Evolutionary conservation across 129 eudicot genomes (phyloP).

Genomic region (Kitagawia praeruptora): DNA sequence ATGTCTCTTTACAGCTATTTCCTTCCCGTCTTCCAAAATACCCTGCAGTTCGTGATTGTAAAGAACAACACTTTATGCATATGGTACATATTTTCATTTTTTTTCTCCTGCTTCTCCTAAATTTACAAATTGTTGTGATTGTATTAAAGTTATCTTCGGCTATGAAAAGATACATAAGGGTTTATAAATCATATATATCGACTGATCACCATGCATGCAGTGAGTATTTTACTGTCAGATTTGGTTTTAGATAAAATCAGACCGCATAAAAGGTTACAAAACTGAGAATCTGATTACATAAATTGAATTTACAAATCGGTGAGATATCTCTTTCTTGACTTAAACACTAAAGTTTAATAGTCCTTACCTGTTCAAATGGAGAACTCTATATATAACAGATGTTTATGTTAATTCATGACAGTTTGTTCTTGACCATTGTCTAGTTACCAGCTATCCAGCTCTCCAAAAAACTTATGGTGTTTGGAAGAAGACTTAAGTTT

Average conservation of each 20-base stretch:
- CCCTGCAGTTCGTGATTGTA: background rate
- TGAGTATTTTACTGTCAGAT: too few species aligned
- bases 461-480: background rate
- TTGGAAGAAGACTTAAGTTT: too few species aligned
- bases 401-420: background rate
- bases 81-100: background rate
- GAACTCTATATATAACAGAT: background rate
- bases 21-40: background rate
- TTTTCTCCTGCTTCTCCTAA: background rate
- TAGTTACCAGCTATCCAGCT: background rate
- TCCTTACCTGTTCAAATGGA: background rate
- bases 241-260: too few species aligned
- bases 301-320: background rate
- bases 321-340: background rate
- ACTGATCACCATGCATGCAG: too few species aligned
- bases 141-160: background rate
- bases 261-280: too few species aligned
- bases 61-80: background rate
- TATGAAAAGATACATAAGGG: too few species aligned
- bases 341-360: background rate
- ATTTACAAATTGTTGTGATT: background rate
- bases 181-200: too few species aligned
- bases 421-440: background rate
- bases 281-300: too few species aligned
- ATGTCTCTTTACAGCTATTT: background rate